Conservation (phyloP, 345 rosid genomes). For the Eucalyptus polyanthemos region DNA sequence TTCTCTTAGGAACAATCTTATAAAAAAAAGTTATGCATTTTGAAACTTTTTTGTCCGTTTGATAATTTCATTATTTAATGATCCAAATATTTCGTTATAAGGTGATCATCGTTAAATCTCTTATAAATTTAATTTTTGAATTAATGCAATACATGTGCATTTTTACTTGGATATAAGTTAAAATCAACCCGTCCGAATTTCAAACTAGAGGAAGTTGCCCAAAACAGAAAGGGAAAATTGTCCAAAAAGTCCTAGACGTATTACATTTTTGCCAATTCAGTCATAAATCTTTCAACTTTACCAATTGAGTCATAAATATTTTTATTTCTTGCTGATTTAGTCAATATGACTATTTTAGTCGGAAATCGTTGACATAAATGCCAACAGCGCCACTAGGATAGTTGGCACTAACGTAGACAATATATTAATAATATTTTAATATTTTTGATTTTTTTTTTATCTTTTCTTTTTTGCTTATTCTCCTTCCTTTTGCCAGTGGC, state of each 20-base stretch:
- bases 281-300: fast-evolving
- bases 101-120: background rate
- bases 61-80: too few species aligned
- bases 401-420: fast-evolving
- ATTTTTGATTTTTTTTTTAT: too few species aligned
- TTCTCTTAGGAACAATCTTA: background rate
- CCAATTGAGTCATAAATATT: fast-evolving
- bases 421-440: too few species aligned
- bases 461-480: background rate
- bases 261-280: fast-evolving
- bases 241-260: fast-evolving
- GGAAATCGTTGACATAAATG: fast-evolving
- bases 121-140: background rate
- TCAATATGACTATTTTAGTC: too few species aligned
- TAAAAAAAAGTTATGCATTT: too few species aligned
- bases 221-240: too few species aligned
- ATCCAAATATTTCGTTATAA: background rate
- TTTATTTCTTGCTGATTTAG: too few species aligned
- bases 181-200: background rate
- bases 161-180: too few species aligned
- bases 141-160: background rate
- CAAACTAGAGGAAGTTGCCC: background rate
- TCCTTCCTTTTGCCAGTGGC: fast-evolving
- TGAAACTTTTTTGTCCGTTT: background rate
- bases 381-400: fast-evolving